phyloP scores from a whole-genome alignment of 2,329 filamentous ascomycete species.

The Aspergillus awamori region DNA sequence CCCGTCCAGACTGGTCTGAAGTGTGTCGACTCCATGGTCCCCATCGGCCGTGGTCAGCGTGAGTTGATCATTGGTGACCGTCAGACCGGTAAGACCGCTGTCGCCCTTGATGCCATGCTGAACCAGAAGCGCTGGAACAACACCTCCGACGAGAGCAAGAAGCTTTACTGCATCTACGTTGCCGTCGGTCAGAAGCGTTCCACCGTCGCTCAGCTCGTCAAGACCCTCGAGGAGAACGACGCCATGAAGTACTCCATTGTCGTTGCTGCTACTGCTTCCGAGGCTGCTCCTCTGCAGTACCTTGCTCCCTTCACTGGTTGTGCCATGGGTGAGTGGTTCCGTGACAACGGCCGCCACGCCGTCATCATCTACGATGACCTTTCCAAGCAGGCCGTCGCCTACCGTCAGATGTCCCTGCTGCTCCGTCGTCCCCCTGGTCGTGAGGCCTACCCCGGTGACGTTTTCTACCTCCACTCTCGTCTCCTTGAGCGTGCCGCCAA shows the following conservation, averaged over 20 bases:
- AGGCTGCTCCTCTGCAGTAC: conserved; percentile 94
- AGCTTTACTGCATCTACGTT: conserved; percentile 99
- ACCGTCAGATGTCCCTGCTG: conserved; percentile 98
- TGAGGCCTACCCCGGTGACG: conserved; percentile 99
- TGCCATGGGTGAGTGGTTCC: conserved; percentile 71
- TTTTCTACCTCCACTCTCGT: conserved; percentile 99
- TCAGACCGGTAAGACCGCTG: conserved; percentile 99
- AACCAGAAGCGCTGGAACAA: conserved; percentile 99
- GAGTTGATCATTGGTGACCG: conserved; percentile 99
- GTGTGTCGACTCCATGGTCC: conserved; percentile 99
- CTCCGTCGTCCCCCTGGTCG: conserved; percentile 96
- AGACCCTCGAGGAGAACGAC: conserved; percentile 99
- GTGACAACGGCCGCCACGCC: conserved; percentile 84
- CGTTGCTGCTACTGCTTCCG: conserved; percentile 94
- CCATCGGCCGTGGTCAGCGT: conserved; percentile 99
- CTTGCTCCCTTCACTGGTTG: conserved; percentile 86
- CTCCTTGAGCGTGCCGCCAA: conserved; percentile 99
- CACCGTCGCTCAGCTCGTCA: conserved; percentile 97
- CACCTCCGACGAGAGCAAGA: conserved; percentile 86
- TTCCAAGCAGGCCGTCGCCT: conserved; percentile 96
- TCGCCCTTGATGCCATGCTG: conserved; percentile 95
- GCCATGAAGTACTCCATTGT: conserved; percentile 98
- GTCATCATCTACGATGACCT: conserved; percentile 93
- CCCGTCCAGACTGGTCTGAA: conserved; percentile 99
- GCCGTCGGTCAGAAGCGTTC: conserved; percentile 99